Conservation (phyloP, 441 rosid genomes). For the Biscutella laevigata region DNA sequence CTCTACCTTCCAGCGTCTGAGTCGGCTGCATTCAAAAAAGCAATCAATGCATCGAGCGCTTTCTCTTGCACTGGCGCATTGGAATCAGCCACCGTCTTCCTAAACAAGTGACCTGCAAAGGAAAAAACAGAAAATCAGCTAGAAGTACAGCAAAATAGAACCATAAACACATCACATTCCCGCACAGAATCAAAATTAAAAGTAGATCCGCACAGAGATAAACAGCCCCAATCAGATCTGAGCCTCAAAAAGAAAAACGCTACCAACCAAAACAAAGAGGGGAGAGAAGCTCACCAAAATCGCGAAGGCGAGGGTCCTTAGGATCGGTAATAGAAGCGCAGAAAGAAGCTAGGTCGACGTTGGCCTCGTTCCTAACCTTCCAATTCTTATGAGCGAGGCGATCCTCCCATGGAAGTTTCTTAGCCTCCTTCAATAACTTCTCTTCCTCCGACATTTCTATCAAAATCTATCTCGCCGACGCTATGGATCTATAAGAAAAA, state of each 20-base stretch:
- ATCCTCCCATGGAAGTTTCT: slow-evolving; percentile 99
- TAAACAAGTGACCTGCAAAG: slow-evolving; percentile 68
- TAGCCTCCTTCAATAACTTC: slow-evolving; percentile 85
- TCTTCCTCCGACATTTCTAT: slow-evolving; percentile 87
- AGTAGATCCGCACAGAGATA: slow-evolving; percentile 33
- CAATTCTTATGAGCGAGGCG: slow-evolving; percentile 89
- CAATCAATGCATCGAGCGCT: slow-evolving; percentile 90
- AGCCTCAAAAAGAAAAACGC: slow-evolving; percentile 17
- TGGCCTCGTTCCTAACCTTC: slow-evolving; percentile 96
- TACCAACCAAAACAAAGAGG: slow-evolving; percentile 12
- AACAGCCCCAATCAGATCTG: slow-evolving; percentile 53
- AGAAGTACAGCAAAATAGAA: not conserved
- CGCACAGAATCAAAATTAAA: slow-evolving; percentile 13
- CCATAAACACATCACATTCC: slow-evolving; percentile 25
- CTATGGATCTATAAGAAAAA: slow-evolving; percentile 19
- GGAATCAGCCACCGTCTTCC: slow-evolving; percentile 87
- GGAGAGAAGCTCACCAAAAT: slow-evolving; percentile 58
- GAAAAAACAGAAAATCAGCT: slow-evolving; percentile 37
- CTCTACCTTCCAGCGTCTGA: slow-evolving; percentile 87
- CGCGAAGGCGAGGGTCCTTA: slow-evolving; percentile 87
- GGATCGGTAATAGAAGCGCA: slow-evolving; percentile 92
- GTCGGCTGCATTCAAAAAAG: slow-evolving; percentile 81
- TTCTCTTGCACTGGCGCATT: slow-evolving; percentile 99
- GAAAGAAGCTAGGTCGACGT: slow-evolving; percentile 70
- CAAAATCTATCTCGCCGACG: not conserved